Conservation (phyloP, 2,329 filamentous ascomycete species). For the Balansia obtecta region DNA sequence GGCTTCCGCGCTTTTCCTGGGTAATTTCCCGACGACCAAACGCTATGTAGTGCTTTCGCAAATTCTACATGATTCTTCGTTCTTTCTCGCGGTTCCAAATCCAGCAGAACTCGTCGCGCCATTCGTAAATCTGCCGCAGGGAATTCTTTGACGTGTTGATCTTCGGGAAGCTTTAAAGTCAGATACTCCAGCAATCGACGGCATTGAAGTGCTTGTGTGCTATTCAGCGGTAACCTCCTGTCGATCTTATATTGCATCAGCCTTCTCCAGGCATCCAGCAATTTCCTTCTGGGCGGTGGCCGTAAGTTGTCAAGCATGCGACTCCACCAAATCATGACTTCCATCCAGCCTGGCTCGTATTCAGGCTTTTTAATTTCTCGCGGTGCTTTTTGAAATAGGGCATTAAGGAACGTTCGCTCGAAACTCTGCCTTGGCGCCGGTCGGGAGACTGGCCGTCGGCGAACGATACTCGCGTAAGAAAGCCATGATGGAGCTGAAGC, state of each 20-base stretch:
- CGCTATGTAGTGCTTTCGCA: slow-evolving; percentile 29
- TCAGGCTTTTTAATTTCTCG: slow-evolving; percentile 48
- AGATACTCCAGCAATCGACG: slow-evolving; percentile 49
- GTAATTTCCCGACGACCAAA: slow-evolving; percentile 11
- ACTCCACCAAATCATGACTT: slow-evolving; percentile 55
- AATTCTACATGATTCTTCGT: slow-evolving; percentile 34
- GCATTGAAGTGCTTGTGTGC: slow-evolving; percentile 49
- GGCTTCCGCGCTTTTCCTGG: slow-evolving; percentile 9
- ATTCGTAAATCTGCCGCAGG: slow-evolving; percentile 29
- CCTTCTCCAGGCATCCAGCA: slow-evolving; percentile 50
- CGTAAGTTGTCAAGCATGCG: slow-evolving; percentile 51
- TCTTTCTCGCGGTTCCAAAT: slow-evolving; percentile 28
- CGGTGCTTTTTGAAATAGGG: slow-evolving; percentile 47
- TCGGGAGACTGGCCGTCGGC: slow-evolving; percentile 15
- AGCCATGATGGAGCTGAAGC: slow-evolving; percentile 21
- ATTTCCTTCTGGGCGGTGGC: slow-evolving; percentile 47
- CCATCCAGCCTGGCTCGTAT: slow-evolving; percentile 58
- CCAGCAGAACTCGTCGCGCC: slow-evolving; percentile 31
- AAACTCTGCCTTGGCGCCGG: slow-evolving; percentile 12
- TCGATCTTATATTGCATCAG: slow-evolving; percentile 48
- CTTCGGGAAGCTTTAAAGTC: slow-evolving; percentile 9
- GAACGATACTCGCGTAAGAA: slow-evolving; percentile 16
- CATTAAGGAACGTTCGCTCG: slow-evolving; percentile 41
- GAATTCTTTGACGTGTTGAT: slow-evolving; percentile 19
- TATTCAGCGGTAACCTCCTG: slow-evolving; percentile 40